Conservation (phyloP, 495 filamentous ascomycete species). For the Podospora pseudocomata region DNA sequence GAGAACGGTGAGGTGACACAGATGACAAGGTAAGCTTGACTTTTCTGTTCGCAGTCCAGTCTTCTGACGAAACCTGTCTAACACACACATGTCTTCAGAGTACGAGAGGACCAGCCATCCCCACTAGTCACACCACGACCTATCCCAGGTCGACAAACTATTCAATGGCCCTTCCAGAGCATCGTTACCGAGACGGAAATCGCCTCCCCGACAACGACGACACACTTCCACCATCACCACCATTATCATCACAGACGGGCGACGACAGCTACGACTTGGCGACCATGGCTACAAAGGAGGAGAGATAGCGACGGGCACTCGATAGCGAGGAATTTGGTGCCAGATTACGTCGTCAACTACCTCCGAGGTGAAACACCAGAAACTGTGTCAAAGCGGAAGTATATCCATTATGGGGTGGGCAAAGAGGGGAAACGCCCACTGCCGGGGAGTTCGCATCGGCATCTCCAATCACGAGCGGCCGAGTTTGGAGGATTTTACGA, state of each 20-base stretch:
- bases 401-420: conserved; percentile 27
- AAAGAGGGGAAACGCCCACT: neutral
- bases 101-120: conserved; percentile 13
- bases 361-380: conserved; percentile 41
- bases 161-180: conserved; percentile 38
- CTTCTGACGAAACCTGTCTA: neutral
- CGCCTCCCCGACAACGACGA: conserved; percentile 17
- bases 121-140: conserved; percentile 10
- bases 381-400: conserved; percentile 38
- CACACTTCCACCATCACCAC: neutral
- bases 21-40: conserved; percentile 25
- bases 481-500: conserved; percentile 32
- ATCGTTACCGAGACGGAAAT: conserved; percentile 23
- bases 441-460: conserved; percentile 15
- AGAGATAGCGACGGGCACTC: conserved; percentile 10
- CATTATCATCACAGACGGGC: conserved; percentile 11
- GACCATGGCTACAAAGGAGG: conserved; percentile 27
- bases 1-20: conserved; percentile 33
- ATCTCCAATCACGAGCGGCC: conserved; percentile 34
- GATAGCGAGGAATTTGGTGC: conserved; percentile 29
- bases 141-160: conserved; percentile 20
- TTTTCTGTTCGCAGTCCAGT: neutral
- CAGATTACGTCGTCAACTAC: conserved; percentile 47
- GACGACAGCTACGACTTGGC: conserved; percentile 18
- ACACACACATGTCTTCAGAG: conserved; percentile 11